Percentiles rank a stretch among this genome's conserved stretches.
Evolutionary conservation across 164 flowering plant genomes (phyloP).

Genomic region (Nelumbo lutea): DNA sequence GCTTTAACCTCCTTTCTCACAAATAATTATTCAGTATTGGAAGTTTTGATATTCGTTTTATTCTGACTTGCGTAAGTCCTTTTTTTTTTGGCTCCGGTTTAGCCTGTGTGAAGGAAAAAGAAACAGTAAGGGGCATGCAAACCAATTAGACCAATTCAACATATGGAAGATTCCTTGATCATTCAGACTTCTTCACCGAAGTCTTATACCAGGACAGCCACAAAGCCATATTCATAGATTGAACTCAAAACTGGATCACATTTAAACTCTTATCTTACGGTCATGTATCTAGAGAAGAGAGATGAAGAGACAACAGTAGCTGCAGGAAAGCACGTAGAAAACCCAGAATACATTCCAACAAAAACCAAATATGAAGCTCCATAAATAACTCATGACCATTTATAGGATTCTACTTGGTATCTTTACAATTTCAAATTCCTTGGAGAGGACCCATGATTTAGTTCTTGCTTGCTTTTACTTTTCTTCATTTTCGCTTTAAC

Average conservation of each 20-base stretch:
- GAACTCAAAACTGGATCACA: neutral
- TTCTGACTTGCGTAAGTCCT: too few species aligned
- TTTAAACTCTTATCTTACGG: neutral
- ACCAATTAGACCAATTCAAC: too few species aligned
- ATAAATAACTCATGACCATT: neutral
- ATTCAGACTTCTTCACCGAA: too few species aligned
- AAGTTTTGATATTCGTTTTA: too few species aligned
- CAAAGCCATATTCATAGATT: neutral
- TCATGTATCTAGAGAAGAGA: neutral
- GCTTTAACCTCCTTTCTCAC: too few species aligned
- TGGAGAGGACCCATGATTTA: conserved; percentile 26
- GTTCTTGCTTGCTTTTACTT: conserved; percentile 68
- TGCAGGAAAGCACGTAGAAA: conserved; percentile 1
- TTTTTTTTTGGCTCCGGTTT: too few species aligned
- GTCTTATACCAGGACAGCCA: too few species aligned
- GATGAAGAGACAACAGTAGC: neutral
- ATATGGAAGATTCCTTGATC: too few species aligned
- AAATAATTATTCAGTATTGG: too few species aligned
- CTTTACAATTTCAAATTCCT: conserved; percentile 3
- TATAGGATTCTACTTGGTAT: neutral
- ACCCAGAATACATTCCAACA: conserved; percentile 1
- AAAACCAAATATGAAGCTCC: neutral
- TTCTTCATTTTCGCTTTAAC: conserved; percentile 89
- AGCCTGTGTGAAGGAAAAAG: too few species aligned
- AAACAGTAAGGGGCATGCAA: too few species aligned